Base-by-base conservation (phyloP, 768 basidiomycete species). In the Auricularia sp. region DNA sequence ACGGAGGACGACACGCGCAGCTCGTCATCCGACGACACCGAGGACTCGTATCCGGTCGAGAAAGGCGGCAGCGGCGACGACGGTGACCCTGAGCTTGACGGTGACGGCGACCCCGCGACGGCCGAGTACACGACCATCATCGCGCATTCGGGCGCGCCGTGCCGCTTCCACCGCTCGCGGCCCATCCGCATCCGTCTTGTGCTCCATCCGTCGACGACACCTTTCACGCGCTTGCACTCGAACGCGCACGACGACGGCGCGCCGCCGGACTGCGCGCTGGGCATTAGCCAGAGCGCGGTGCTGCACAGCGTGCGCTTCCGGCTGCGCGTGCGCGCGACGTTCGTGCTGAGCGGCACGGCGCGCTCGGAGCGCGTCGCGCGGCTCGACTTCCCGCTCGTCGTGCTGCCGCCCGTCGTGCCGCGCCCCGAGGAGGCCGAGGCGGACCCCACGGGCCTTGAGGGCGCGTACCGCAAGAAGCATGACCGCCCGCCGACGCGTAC, bases 91-190 rank as follows among this genome's bases (percentile, higher is more conserved):
- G 80, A 80, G 14, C 73, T 72, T 16, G 77, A 77, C 21, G 68
- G 66, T 47, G 77, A 77, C 36, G 66, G 21, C 35, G 62, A 58
- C 34, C 70, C 58, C 76, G 77, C 58, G 69, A 67, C 21, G 75
- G 74, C 65, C 47, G 69, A 70, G 65, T 67, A 78, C 35, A 75
- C 80, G 18, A 75, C 79, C 51, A 81, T 87, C 62, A 78, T 98
- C 34, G 87, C 92, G 13, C 84, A 89, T 6, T 94, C 94, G 14
- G 96, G 96, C 58, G 94, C 94, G 54, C 89, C 92, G 21, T 94
- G 93, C 73, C 87, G 93, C 58, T 94, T 97, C 72, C 94, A 97
- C 69, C 83, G 86, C 0, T 81, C 83, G 56, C 83, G 82, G 14
- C 81, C 89, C 3, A 83, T 94, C 66, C 89, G 82, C 68, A 80